phyloP scores from a whole-genome alignment of 2,329 filamentous ascomycete species.

The Claviceps spartinae region DNA sequence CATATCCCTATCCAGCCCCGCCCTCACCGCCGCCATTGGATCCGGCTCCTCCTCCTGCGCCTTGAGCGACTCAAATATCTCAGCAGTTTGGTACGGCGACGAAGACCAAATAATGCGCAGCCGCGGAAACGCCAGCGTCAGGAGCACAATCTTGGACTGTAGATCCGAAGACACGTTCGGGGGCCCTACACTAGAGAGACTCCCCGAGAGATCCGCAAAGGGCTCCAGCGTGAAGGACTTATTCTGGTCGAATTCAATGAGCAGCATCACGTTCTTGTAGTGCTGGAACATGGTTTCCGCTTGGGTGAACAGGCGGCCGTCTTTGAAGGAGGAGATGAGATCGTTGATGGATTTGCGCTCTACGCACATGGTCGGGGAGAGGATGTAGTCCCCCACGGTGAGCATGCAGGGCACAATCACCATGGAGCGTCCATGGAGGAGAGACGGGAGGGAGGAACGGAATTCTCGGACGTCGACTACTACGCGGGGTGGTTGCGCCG shows the following conservation, averaged over 20 bases:
- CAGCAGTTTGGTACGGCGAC: slow-evolving; percentile 87
- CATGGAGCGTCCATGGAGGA: slow-evolving; percentile 81
- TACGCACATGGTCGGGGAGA: slow-evolving; percentile 81
- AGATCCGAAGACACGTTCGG: slow-evolving; percentile 53
- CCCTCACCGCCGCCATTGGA: slow-evolving; percentile 70
- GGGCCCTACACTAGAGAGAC: slow-evolving; percentile 48
- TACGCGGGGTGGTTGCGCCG: slow-evolving; percentile 74
- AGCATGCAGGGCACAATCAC: slow-evolving; percentile 87
- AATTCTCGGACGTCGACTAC: slow-evolving; percentile 96
- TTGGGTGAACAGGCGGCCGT: slow-evolving; percentile 84
- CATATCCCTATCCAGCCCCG: slow-evolving; percentile 51
- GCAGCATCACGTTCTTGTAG: slow-evolving; percentile 77
- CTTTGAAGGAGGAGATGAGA: slow-evolving; percentile 79
- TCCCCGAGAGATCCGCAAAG: slow-evolving; percentile 53
- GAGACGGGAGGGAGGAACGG: slow-evolving; percentile 76
- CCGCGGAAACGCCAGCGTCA: slow-evolving; percentile 82
- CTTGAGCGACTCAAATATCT: slow-evolving; percentile 92
- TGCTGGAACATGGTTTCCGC: slow-evolving; percentile 88
- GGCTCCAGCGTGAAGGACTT: slow-evolving; percentile 92
- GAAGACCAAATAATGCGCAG: slow-evolving; percentile 89
- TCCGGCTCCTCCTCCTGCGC: slow-evolving; percentile 82
- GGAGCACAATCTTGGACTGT: slow-evolving; percentile 80
- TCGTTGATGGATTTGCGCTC: slow-evolving; percentile 91
- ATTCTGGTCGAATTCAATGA: slow-evolving; percentile 96
- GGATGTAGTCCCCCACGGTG: slow-evolving; percentile 90